Conservation (phyloP, 73 alveolate genomes). For the Paramecium sexaurelia region DNA sequence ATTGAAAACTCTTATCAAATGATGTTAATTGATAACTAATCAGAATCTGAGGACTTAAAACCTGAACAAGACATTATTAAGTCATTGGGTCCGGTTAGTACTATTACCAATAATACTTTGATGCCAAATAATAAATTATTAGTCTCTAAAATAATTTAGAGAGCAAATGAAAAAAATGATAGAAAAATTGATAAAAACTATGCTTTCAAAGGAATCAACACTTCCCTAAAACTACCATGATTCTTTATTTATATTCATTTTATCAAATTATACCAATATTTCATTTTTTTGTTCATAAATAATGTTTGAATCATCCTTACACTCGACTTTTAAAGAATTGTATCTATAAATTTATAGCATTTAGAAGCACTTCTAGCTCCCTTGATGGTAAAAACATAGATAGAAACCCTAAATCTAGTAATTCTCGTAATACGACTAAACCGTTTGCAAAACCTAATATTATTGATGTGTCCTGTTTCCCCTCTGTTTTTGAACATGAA, state of each 20-base stretch:
- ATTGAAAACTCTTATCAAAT: conserved; percentile 27
- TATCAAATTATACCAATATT: too few species aligned
- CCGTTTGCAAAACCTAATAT: too few species aligned
- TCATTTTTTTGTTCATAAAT: too few species aligned
- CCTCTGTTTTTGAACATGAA: too few species aligned
- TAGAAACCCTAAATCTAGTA: too few species aligned
- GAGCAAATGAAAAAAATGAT: background rate
- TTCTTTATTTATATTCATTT: background rate
- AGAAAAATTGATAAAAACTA: background rate
- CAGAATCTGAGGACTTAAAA: background rate
- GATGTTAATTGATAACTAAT: background rate
- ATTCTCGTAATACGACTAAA: too few species aligned
- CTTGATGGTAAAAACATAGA: too few species aligned
- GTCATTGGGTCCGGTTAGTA: background rate
- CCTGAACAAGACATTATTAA: background rate
- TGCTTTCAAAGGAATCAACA: background rate
- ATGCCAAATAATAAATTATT: background rate
- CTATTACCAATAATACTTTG: background rate
- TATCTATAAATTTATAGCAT: too few species aligned
- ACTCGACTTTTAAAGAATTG: too few species aligned
- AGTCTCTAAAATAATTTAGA: background rate
- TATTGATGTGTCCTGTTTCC: too few species aligned
- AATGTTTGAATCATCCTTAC: too few species aligned
- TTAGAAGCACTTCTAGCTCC: too few species aligned
- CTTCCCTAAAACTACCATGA: background rate